phyloP scores from a whole-genome alignment of 2,329 filamentous ascomycete species.

The Penicillium sp. region DNA sequence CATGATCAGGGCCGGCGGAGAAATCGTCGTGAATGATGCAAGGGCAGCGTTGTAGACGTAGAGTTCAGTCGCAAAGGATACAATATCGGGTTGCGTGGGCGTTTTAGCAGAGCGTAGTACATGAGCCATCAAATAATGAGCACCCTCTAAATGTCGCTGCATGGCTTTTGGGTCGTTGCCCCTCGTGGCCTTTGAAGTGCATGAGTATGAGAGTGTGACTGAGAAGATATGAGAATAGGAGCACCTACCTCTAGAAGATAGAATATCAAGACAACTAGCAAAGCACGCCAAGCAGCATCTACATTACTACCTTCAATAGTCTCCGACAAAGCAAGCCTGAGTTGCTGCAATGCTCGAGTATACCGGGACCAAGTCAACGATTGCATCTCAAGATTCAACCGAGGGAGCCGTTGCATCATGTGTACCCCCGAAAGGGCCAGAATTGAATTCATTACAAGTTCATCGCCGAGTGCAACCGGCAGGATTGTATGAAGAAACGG shows the following conservation, averaged over 20 bases:
- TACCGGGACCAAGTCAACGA: slow-evolving; percentile 20
- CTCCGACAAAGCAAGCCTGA: slow-evolving; percentile 16
- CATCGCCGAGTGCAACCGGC: slow-evolving; percentile 19
- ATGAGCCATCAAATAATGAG: slow-evolving; percentile 23
- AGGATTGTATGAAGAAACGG: slow-evolving; percentile 24
- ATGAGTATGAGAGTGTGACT: background rate
- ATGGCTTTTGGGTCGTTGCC: slow-evolving; percentile 22
- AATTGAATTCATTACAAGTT: slow-evolving; percentile 23
- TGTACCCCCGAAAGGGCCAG: slow-evolving; percentile 19
- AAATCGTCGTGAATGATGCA: slow-evolving; percentile 19
- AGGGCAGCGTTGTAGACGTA: slow-evolving; percentile 23
- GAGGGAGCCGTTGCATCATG: slow-evolving; percentile 21
- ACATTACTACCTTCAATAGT: background rate
- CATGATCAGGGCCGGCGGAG: slow-evolving; percentile 3
- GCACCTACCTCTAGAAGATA: slow-evolving; percentile 21
- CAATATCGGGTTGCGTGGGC: slow-evolving; percentile 11
- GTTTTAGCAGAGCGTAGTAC: slow-evolving; percentile 4
- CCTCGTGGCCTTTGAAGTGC: slow-evolving; percentile 16
- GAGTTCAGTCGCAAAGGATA: slow-evolving; percentile 16
- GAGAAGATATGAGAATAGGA: background rate
- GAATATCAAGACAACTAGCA: slow-evolving; percentile 20
- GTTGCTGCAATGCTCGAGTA: slow-evolving; percentile 18
- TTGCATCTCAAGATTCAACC: slow-evolving; percentile 10
- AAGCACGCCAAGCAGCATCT: slow-evolving; percentile 16
- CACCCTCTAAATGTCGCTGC: slow-evolving; percentile 21